Conservation (phyloP, 306 rosid species). For the Vachellia pachyceras region DNA sequence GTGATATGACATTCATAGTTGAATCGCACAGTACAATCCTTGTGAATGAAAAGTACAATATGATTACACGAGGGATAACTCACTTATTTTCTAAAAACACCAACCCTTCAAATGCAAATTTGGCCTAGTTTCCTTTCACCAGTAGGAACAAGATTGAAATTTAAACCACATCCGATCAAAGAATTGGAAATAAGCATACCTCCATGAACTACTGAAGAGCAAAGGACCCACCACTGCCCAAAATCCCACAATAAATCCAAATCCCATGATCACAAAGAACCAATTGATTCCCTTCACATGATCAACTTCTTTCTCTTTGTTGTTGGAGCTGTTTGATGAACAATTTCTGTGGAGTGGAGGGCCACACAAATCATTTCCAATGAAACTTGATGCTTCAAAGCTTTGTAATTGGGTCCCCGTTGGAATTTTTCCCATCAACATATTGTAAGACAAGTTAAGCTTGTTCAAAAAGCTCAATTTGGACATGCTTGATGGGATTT, state of each 20-base stretch:
- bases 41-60: neutral
- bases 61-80: neutral
- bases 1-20: no score
- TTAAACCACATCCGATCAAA: neutral
- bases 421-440: neutral
- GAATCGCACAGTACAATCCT: neutral
- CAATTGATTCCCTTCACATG: neutral
- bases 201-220: neutral
- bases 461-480: neutral
- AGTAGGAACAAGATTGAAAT: no score
- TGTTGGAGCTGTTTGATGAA: neutral
- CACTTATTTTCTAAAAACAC: neutral
- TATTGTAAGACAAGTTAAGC: neutral
- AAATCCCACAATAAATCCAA: neutral
- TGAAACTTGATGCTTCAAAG: neutral
- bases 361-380: neutral
- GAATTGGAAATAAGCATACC: neutral
- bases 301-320: neutral
- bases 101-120: no score
- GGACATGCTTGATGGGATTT: neutral
- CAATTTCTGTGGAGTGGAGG: neutral
- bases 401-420: neutral
- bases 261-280: neutral
- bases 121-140: no score
- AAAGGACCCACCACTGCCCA: neutral